A percentile compares a stretch with the other conserved stretches of the same genome.
These are phyloP conservation scores for Penicillium sp. DNA, from an alignment of 2,329 filamentous ascomycete genomes.

Conservation along the genomic window DNA sequence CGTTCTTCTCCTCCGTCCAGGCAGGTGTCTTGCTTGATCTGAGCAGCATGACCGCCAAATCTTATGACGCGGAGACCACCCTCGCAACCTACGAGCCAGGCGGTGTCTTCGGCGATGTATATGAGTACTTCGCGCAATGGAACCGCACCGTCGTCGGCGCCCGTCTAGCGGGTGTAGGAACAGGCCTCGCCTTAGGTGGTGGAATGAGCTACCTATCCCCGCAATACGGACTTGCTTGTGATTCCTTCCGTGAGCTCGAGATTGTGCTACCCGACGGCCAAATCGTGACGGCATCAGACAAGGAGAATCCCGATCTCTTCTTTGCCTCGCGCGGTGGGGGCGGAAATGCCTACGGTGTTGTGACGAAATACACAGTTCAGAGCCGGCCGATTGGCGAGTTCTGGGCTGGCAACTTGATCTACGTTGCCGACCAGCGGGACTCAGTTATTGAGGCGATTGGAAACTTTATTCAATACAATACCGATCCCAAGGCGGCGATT, in stretches of 20 bases:
- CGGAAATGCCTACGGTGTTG: slow-evolving; percentile 28
- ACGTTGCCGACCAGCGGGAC: slow-evolving; percentile 26
- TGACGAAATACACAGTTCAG: slow-evolving; percentile 29
- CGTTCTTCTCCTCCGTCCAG: slow-evolving; percentile 27
- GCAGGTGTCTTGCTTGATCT: slow-evolving; percentile 26
- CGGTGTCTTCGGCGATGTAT: slow-evolving; percentile 27
- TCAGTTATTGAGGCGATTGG: slow-evolving; percentile 28
- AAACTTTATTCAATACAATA: slow-evolving; percentile 34
- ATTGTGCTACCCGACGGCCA: slow-evolving; percentile 19
- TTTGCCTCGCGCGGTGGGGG: slow-evolving; percentile 27
- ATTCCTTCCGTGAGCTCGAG: slow-evolving; percentile 25
- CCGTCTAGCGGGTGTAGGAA: slow-evolving; percentile 25
- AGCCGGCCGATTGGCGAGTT: slow-evolving; percentile 26
- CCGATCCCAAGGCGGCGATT: slow-evolving; percentile 34
- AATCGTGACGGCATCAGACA: slow-evolving; percentile 16
- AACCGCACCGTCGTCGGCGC: slow-evolving; percentile 28
- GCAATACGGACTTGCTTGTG: slow-evolving; percentile 29
- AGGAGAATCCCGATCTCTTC: slow-evolving; percentile 16
- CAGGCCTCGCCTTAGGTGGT: slow-evolving; percentile 26
- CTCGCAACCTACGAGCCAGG: slow-evolving; percentile 27
- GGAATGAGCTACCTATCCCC: slow-evolving; percentile 29
- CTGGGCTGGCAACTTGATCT: slow-evolving; percentile 31
- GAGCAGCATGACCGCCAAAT: slow-evolving; percentile 24
- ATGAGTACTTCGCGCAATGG: slow-evolving; percentile 19
- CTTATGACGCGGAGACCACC: slow-evolving; percentile 23